Evolutionary conservation across 805 yeast genomes (phyloP).

Genomic region (Ogataea neopini): DNA sequence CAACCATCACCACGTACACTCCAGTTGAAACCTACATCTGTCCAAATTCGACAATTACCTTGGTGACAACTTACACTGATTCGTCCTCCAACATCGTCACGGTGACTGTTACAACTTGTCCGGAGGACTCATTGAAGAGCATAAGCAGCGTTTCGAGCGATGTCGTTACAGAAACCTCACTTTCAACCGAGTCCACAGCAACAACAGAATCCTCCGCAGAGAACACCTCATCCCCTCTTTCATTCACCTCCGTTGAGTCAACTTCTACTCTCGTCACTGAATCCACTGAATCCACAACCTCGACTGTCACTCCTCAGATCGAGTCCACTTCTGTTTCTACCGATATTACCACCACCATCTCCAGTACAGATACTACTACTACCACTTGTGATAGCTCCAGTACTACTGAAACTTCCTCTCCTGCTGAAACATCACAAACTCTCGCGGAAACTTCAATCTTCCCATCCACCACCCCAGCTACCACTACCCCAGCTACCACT

Average conservation of each 20-base stretch:
- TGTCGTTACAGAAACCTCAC: neutral
- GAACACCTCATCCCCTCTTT: neutral
- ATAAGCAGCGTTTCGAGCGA: neutral
- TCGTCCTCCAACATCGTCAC: conserved; percentile 3
- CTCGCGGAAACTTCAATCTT: neutral
- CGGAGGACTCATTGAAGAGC: neutral
- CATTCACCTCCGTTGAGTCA: too few species aligned
- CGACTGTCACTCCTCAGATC: too few species aligned
- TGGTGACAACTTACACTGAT: conserved; percentile 6
- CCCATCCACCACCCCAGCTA: neutral
- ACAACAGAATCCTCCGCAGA: too few species aligned
- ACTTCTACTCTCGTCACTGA: too few species aligned
- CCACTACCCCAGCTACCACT: neutral
- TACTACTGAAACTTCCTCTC: neutral
- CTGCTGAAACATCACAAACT: neutral
- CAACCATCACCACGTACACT: neutral
- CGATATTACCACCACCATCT: neutral
- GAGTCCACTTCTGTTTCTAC: too few species aligned
- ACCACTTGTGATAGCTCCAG: neutral
- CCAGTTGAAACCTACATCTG: conserved; percentile 1
- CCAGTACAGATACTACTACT: neutral
- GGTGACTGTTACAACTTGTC: conserved; percentile 1
- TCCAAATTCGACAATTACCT: conserved; percentile 5
- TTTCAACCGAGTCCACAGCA: too few species aligned
- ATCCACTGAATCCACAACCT: neutral